phyloP scores from a whole-genome alignment of 345 rosid species.

The Theobroma cacao region DNA sequence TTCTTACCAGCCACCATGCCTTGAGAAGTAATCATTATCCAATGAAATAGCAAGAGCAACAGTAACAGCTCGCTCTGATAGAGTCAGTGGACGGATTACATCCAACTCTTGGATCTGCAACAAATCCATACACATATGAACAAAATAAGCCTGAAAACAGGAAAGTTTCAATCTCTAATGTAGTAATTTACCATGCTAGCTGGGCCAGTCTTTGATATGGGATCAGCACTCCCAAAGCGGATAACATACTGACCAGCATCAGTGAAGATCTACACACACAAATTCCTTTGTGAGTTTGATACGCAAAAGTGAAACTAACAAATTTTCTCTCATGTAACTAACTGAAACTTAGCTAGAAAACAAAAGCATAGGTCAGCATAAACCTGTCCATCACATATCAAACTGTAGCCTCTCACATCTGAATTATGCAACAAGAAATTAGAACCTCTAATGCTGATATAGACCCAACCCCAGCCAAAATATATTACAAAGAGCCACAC shows the following conservation, averaged over 20 bases:
- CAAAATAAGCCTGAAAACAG: neutral
- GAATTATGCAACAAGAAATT: neutral
- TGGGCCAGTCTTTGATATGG: constrained; percentile 48
- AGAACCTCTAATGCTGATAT: neutral
- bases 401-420: neutral
- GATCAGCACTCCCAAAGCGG: constrained; percentile 80
- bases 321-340: neutral
- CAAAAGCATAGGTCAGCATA: neutral
- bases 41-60: constrained; percentile 89
- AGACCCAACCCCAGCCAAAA: neutral
- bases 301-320: neutral
- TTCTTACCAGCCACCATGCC: constrained; percentile 87
- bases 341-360: neutral
- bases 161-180: neutral
- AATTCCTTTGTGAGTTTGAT: neutral
- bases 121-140: constrained; percentile 7
- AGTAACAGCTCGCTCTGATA: constrained; percentile 82
- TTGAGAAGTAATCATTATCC: constrained; percentile 92
- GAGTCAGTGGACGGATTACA: constrained; percentile 60
- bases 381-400: neutral
- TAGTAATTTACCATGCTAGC: constrained; percentile 45
- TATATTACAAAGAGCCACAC: neutral
- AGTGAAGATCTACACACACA: constrained; percentile 62
- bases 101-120: constrained; percentile 76
- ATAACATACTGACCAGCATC: constrained; percentile 99